Percentiles rank a stretch among this genome's conserved stretches.
Evolutionary conservation across 192 early-diverging fungal genomes (phyloP).

Genomic region (Geosiphon pyriformis): DNA sequence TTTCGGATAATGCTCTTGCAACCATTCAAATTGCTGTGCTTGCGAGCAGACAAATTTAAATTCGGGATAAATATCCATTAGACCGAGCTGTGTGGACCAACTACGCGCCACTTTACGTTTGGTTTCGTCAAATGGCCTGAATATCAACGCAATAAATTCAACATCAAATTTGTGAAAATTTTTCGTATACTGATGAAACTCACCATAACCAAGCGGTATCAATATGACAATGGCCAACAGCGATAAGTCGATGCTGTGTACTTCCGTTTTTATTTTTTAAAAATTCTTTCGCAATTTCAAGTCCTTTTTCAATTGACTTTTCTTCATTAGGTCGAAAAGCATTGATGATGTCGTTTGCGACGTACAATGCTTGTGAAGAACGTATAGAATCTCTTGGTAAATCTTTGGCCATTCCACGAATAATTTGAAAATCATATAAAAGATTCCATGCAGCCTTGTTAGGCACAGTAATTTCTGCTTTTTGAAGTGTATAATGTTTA

Average conservation of each 20-base stretch:
- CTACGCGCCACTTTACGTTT: slow-evolving; percentile 87
- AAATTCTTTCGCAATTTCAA: slow-evolving; percentile 58
- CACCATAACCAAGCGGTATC: slow-evolving; percentile 87
- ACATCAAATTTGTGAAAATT: too few relatives aligned
- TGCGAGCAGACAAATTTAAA: slow-evolving; percentile 93
- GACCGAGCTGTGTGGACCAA: slow-evolving; percentile 72
- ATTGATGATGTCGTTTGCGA: slow-evolving; percentile 80
- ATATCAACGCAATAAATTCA: neutral
- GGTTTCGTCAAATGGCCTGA: slow-evolving; percentile 93
- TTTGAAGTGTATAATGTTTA: slow-evolving; percentile 51
- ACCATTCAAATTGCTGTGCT: slow-evolving; percentile 96
- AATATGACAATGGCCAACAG: slow-evolving; percentile 78
- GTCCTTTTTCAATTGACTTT: slow-evolving; percentile 34
- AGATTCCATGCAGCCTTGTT: slow-evolving; percentile 68
- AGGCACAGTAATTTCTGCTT: slow-evolving; percentile 66
- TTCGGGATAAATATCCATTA: slow-evolving; percentile 84
- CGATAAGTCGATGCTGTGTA: slow-evolving; percentile 69
- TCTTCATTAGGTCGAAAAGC: slow-evolving; percentile 51
- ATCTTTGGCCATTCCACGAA: slow-evolving; percentile 65
- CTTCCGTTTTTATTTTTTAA: slow-evolving; percentile 58
- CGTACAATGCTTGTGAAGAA: slow-evolving; percentile 71
- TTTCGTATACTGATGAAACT: too few relatives aligned
- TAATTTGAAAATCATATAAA: slow-evolving; percentile 70
- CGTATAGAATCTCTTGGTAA: slow-evolving; percentile 65
- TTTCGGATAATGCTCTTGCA: slow-evolving; percentile 72